Evolutionary conservation across 2,329 filamentous ascomycete genomes (phyloP).

Genomic region (Thielaviopsis euricoi): DNA sequence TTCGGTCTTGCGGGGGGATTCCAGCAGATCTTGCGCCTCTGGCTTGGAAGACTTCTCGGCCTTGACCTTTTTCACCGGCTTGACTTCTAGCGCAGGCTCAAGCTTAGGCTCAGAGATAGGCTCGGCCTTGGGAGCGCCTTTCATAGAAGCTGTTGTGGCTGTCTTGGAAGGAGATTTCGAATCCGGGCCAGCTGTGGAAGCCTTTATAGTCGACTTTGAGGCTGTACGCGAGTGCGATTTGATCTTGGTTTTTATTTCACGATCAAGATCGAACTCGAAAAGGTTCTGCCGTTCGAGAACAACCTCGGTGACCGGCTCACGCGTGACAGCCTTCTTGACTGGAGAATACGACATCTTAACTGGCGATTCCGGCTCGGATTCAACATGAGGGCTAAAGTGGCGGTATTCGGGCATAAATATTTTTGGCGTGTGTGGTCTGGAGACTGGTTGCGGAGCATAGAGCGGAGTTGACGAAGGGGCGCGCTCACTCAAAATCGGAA

Average conservation of each 20-base stretch:
- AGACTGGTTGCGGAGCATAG: background rate
- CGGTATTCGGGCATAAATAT: background rate
- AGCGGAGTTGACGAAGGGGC: background rate
- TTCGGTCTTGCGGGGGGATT: too few relatives aligned
- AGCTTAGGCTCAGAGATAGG: background rate
- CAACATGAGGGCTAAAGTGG: conserved; percentile 5
- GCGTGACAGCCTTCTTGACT: background rate
- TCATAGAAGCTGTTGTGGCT: background rate
- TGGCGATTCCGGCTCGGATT: conserved; percentile 10
- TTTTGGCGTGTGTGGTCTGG: background rate
- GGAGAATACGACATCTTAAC: conserved; percentile 1
- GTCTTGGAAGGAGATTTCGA: background rate
- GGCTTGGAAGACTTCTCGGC: background rate
- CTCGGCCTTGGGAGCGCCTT: background rate
- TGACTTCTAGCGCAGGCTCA: background rate
- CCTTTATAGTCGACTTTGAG: conserved; percentile 6
- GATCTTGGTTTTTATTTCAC: background rate
- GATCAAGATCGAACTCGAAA: background rate
- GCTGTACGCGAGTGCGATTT: background rate
- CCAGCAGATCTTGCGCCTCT: too few relatives aligned
- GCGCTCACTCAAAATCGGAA: background rate
- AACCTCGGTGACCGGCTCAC: background rate
- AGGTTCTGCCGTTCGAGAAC: too few relatives aligned
- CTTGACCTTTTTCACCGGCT: conserved; percentile 3
- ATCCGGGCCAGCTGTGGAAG: background rate